phyloP scores from a whole-genome alignment of 75 land plant species.

The Cupressus sempervirens region DNA sequence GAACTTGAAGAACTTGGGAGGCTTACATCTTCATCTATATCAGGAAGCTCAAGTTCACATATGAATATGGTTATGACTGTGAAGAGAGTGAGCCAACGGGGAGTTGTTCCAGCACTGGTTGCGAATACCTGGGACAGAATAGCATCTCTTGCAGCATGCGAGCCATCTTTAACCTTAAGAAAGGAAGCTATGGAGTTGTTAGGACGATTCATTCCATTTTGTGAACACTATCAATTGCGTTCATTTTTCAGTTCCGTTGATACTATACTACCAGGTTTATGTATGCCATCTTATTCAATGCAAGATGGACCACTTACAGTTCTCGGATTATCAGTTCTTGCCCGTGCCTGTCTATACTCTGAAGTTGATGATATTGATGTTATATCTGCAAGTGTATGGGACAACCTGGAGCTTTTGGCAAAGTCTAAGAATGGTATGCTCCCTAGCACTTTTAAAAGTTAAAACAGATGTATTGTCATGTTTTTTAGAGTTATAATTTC shows the following conservation, averaged over 20 bases:
- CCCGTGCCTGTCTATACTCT: conserved; percentile 67
- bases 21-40: conserved; percentile 7
- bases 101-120: conserved; percentile 39
- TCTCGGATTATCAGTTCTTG: conserved; percentile 59
- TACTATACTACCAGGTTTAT: conserved; percentile 37
- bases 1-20: conserved; percentile 27
- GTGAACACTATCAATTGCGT: conserved; percentile 47
- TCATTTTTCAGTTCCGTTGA: conserved; percentile 61
- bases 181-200: conserved; percentile 63
- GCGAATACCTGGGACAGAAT: conserved; percentile 76
- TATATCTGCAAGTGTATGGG: conserved; percentile 79
- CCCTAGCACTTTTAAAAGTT: not conserved
- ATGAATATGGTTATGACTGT: not conserved
- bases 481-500: not conserved
- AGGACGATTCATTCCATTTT: conserved; percentile 59
- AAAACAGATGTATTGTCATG: not conserved
- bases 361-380: conserved; percentile 55
- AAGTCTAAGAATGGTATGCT: conserved; percentile 53
- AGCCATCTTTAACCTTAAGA: conserved; percentile 47
- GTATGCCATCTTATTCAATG: conserved; percentile 23
- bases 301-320: conserved; percentile 46
- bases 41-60: not conserved
- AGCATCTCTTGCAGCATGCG: conserved; percentile 53
- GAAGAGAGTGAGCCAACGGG: not conserved
- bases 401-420: conserved; percentile 53